Conservation (phyloP, 345 rosid genomes). For the Reutealis trisperma region DNA sequence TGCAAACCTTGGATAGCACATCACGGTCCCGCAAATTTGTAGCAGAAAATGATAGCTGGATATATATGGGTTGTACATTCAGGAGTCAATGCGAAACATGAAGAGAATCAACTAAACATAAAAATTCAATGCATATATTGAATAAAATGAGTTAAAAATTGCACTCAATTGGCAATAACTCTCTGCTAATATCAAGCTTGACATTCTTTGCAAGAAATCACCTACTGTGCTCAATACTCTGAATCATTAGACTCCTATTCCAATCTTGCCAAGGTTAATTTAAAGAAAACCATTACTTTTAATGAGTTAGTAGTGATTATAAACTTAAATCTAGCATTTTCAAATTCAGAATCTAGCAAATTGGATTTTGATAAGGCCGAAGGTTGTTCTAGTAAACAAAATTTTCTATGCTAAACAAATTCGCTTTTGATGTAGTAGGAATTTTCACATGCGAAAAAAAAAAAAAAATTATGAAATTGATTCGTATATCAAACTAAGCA, state of each 20-base stretch:
- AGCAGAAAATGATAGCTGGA: conserved; percentile 88
- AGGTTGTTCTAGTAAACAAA: background rate
- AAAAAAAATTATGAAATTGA: background rate
- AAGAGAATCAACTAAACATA: background rate
- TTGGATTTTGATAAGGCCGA: background rate
- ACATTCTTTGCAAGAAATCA: background rate
- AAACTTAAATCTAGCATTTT: background rate
- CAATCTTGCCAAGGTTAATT: background rate
- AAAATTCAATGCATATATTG: background rate
- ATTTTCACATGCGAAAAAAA: background rate
- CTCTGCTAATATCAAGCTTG: background rate
- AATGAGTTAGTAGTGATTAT: no score
- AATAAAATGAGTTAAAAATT: background rate
- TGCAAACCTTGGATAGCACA: conserved; percentile 73
- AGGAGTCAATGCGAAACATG: conserved; percentile 2
- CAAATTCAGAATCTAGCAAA: background rate
- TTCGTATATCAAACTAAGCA: background rate
- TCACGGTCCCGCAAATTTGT: conserved; percentile 70
- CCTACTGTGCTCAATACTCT: background rate
- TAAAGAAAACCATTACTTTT: no score
- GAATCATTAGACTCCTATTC: background rate
- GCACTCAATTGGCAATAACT: background rate
- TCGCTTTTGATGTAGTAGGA: background rate
- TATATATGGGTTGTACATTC: conserved; percentile 3
- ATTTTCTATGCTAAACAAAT: no score